A percentile compares a stretch with the other conserved stretches of the same genome.
Conservation (phyloP, 176 grass and related monocot species). For the Hordeum vulgare region DNA sequence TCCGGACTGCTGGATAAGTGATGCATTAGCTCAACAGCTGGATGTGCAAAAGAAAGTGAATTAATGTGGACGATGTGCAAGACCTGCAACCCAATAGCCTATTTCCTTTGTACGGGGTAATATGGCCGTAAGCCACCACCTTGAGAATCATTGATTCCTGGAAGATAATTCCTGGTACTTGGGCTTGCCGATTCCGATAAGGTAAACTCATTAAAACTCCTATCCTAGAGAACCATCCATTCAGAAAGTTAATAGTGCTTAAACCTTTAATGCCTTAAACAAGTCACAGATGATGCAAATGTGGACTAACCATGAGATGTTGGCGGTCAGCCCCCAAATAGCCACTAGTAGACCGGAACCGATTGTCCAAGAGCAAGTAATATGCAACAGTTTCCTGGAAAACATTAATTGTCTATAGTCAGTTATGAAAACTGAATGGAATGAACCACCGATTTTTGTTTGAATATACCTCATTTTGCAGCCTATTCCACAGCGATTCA, state of each 20-base stretch:
- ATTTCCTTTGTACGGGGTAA: slow-evolving; percentile 69
- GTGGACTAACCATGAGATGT: slow-evolving; percentile 55
- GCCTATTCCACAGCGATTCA: slow-evolving; percentile 66
- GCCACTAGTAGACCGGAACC: slow-evolving; percentile 67
- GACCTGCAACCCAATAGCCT: slow-evolving; percentile 98
- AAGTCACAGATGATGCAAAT: background rate
- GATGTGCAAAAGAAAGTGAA: slow-evolving; percentile 6
- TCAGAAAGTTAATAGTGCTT: slow-evolving; percentile 5
- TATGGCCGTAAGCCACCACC: slow-evolving; percentile 34
- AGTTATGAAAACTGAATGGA: slow-evolving; percentile 7
- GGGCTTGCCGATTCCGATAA: slow-evolving; percentile 27
- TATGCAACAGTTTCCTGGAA: slow-evolving; percentile 86
- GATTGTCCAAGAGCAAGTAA: slow-evolving; percentile 91
- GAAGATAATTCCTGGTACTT: slow-evolving; percentile 27
- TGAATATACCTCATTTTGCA: slow-evolving; percentile 79
- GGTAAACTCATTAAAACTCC: slow-evolving; percentile 15
- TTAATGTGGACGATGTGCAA: slow-evolving; percentile 13
- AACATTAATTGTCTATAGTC: slow-evolving; percentile 22
- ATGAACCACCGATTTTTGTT: background rate
- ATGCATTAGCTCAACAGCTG: slow-evolving; percentile 15
- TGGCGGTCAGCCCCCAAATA: slow-evolving; percentile 83
- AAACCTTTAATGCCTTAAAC: background rate
- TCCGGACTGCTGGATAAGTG: slow-evolving; percentile 52
- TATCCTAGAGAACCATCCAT: slow-evolving; percentile 28
- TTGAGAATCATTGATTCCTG: slow-evolving; percentile 53